Percentiles rank a stretch among this genome's conserved stretches.
Evolutionary conservation across 225 moss, liverwort and hornwort genomes (phyloP).

Genomic region (Neckera pumila): DNA sequence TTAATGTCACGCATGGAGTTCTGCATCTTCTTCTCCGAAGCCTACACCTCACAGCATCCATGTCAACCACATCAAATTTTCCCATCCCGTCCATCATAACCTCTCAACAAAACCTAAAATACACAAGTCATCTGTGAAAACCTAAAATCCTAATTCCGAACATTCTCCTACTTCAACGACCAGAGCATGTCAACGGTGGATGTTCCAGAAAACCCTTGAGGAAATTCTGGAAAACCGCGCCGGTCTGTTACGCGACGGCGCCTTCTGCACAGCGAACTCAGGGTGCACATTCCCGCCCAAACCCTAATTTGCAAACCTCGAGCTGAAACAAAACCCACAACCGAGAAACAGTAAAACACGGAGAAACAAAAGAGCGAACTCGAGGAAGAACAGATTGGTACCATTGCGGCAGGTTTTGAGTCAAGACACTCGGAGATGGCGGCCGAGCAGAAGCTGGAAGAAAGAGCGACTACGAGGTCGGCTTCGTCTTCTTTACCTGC

Average conservation of each 20-base stretch:
- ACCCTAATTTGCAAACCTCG: not conserved
- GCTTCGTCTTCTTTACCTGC: conserved; percentile 1
- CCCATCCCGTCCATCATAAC: not conserved
- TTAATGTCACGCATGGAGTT: conserved; percentile 35
- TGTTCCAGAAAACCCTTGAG: not conserved
- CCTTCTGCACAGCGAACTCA: not conserved
- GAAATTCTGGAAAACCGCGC: not conserved
- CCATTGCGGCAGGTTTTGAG: conserved; percentile 1
- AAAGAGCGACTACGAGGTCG: rapidly evolving
- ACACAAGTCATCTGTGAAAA: not conserved
- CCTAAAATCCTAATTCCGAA: not conserved
- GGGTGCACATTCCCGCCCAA: not conserved
- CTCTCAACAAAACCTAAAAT: not conserved
- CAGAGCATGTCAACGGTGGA: too few relatives aligned
- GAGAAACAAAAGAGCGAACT: not conserved
- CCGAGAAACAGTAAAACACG: not conserved
- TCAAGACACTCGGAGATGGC: not conserved
- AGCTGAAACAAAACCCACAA: not conserved
- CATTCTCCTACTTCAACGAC: not conserved
- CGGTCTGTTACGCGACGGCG: not conserved
- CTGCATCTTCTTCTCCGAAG: conserved; percentile 41
- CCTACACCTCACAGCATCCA: not conserved
- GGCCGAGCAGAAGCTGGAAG: conserved; percentile 7
- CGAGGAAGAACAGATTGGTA: not conserved
- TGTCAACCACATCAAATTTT: not conserved